Evolutionary conservation across 441 rosid species (phyloP), one percentile per base, ranked within the genome.

Genomic region (Gossypium schwendimanii): DNA sequence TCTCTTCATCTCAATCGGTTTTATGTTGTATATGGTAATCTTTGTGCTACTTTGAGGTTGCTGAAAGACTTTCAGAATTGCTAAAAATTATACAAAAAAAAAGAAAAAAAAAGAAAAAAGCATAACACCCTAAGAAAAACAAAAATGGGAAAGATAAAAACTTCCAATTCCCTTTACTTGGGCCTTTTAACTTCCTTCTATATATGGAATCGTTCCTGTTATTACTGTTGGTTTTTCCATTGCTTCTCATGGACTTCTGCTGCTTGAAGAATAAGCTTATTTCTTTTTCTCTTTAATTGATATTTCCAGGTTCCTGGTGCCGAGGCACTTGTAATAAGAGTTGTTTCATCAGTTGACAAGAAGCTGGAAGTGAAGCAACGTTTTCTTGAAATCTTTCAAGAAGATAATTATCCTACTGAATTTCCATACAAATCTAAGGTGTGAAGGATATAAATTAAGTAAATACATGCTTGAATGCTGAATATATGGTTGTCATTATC

Each of bases 371-470:
- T 96, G 80, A 96, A 96, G 86, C 83, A 84, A 63, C 88, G 91
- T 53, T 91, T 96, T 82, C 93, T 94, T 75, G 98, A 94, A 76
- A 91, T 94, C 60, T 94, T 96, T 77, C 94, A 86, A 49, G 98
- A 89, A 64, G 96, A 92, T 69, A 94, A 85, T 84, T 92, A 94
- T 76, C 98, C 99, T 14, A 77, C 85, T 60, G 99, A 94, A 76
- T 93, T 93, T 69, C 92, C 99, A 8, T 96, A 96, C 60, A 96
- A 93, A 78, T 96, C 99, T 23, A 96, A 96, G 95, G 99, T 93
- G 73, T 54, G 75, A 50, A 70, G 63, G 75, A 63, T 58, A 72
- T 41, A 67, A 21, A 60, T 76, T 31, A 31, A 31, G 36, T 31
- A 31, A 10, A 49, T 71, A 12, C 21, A 31, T 47, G 62, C 41